A percentile compares a stretch with the other conserved stretches of the same genome.
These are phyloP conservation scores for Pythium aristosporum DNA, from an alignment of 352 stramenopile species.

Conservation along the genomic window DNA sequence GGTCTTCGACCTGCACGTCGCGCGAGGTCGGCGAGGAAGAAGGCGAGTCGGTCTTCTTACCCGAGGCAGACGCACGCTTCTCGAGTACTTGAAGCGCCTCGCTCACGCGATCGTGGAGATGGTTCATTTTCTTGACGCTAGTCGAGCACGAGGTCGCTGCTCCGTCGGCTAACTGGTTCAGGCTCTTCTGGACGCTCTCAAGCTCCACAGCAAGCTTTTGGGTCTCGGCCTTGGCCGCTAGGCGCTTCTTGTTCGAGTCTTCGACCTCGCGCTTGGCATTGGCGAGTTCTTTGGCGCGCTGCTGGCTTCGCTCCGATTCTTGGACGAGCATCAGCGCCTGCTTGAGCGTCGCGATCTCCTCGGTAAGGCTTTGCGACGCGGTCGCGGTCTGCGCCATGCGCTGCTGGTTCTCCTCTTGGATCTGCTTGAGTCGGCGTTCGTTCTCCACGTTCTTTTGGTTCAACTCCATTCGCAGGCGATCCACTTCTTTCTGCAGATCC, in stretches of 20 bases:
- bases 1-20: constrained; percentile 45
- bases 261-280: constrained; percentile 71
- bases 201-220: constrained; percentile 78
- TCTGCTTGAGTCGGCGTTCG: constrained; percentile 56
- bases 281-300: constrained; percentile 64
- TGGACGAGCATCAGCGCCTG: constrained; percentile 56
- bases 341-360: constrained; percentile 63
- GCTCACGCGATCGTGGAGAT: constrained; percentile 64
- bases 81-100: constrained; percentile 69
- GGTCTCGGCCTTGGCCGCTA: constrained; percentile 79
- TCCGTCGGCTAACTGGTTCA: constrained; percentile 53
- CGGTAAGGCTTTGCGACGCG: constrained; percentile 50
- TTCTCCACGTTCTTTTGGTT: constrained; percentile 78
- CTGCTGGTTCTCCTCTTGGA: constrained; percentile 58
- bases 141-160: constrained; percentile 52
- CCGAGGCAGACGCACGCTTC: constrained; percentile 41
- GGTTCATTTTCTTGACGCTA: constrained; percentile 56
- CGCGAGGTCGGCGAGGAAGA: not conserved
- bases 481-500: constrained; percentile 62
- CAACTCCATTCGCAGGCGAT: constrained; percentile 72
- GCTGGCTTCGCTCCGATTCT: constrained; percentile 69
- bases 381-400: constrained; percentile 40
- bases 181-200: constrained; percentile 63
- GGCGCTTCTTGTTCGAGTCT: constrained; percentile 78
- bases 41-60: constrained; percentile 26